Percentiles rank a stretch among this genome's conserved stretches.
These are phyloP conservation scores for Euphorbia schlechtendalii DNA, from an alignment of 441 rosid species.

Conservation along the genomic window DNA sequence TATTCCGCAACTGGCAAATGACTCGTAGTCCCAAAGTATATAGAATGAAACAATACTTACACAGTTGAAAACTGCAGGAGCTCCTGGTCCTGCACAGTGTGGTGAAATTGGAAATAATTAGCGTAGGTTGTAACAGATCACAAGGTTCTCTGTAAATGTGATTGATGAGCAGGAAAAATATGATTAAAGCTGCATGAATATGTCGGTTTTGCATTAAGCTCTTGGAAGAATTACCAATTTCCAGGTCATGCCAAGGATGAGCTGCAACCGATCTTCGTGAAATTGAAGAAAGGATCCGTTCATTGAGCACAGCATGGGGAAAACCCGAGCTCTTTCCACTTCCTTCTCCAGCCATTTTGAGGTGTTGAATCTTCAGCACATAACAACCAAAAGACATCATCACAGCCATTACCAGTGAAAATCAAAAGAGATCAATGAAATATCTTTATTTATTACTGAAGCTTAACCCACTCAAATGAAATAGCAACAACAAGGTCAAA, in stretches of 20 bases:
- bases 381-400: slow-evolving; percentile 5
- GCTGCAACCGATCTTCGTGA: slow-evolving; percentile 72
- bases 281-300: slow-evolving; percentile 76
- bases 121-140: background rate
- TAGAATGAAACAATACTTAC: slow-evolving; percentile 34
- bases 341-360: slow-evolving; percentile 47
- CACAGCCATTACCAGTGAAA: too few species aligned
- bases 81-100: slow-evolving; percentile 67
- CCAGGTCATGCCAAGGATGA: slow-evolving; percentile 95
- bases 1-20: too few species aligned
- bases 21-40: background rate
- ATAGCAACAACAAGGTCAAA: too few species aligned
- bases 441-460: background rate
- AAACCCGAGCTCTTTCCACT: slow-evolving; percentile 16
- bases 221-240: slow-evolving; percentile 53
- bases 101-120: slow-evolving; percentile 16
- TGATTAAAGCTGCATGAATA: background rate
- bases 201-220: background rate
- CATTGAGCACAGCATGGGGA: slow-evolving; percentile 44
- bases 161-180: background rate
- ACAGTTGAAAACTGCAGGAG: slow-evolving; percentile 79
- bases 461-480: too few species aligned
- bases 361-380: slow-evolving; percentile 1
- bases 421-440: too few species aligned
- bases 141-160: background rate